phyloP scores from a whole-genome alignment of 805 yeast genomes.

The Jamesozyma gamospora region DNA sequence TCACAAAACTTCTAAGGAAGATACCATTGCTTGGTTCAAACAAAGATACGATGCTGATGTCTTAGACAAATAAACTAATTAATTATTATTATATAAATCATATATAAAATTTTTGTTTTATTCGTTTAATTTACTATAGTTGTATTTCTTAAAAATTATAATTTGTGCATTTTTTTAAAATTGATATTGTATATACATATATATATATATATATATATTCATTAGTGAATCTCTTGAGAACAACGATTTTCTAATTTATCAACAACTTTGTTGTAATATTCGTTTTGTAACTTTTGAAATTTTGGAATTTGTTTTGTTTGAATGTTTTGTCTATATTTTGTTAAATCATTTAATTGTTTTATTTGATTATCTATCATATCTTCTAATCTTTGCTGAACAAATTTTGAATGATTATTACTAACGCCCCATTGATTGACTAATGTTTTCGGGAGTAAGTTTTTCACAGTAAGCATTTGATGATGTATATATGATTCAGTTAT shows the following conservation, averaged over 20 bases:
- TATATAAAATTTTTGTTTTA: not conserved
- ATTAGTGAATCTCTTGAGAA: not conserved
- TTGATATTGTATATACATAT: too few species aligned
- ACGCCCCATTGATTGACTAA: constrained; percentile 31
- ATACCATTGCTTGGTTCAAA: constrained; percentile 97
- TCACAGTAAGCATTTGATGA: constrained; percentile 31
- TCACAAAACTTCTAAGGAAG: constrained; percentile 89
- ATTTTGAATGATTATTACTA: constrained; percentile 28
- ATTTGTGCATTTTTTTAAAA: not conserved
- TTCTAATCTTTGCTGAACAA: constrained; percentile 22
- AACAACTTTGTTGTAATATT: constrained; percentile 43
- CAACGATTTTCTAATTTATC: constrained; percentile 6
- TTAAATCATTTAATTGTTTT: constrained; percentile 35
- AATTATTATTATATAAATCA: constrained; percentile 2
- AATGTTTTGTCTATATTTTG: constrained; percentile 33
- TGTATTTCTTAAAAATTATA: not conserved
- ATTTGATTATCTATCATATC: constrained; percentile 32
- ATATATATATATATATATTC: not conserved
- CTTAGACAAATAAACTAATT: constrained; percentile 50
- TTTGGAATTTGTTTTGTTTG: constrained; percentile 38
- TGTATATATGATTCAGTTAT: constrained; percentile 23
- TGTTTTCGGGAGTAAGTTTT: constrained; percentile 27
- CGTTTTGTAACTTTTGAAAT: constrained; percentile 34
- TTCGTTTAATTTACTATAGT: not conserved
- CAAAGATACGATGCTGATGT: constrained; percentile 99